Evolutionary conservation across 352 stramenopile genomes (phyloP).

Genomic region (Phytophthora pistaciae): DNA sequence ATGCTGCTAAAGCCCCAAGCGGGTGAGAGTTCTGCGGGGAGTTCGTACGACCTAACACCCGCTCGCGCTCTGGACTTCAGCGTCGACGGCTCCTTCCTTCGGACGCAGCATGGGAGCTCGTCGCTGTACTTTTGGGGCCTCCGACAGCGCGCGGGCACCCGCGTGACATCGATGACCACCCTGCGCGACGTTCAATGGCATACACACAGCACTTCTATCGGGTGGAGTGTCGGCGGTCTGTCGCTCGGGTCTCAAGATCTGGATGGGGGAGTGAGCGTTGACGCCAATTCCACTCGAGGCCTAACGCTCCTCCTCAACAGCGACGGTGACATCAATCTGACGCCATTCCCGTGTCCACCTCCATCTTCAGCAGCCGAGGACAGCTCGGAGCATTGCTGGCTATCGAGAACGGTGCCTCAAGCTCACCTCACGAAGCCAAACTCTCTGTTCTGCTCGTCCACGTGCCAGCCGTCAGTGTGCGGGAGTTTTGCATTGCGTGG

Average conservation of each 20-base stretch:
- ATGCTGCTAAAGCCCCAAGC: slow-evolving; percentile 65
- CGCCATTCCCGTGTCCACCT: slow-evolving; percentile 35
- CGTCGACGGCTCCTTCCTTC: slow-evolving; percentile 62
- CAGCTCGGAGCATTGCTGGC: slow-evolving; percentile 24
- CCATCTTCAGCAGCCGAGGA: neutral
- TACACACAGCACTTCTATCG: slow-evolving; percentile 54
- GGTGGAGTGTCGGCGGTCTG: slow-evolving; percentile 38
- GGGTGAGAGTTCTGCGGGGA: neutral
- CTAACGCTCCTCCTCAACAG: slow-evolving; percentile 25
- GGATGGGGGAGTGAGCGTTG: slow-evolving; percentile 12
- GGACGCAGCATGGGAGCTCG: slow-evolving; percentile 52
- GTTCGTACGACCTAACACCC: slow-evolving; percentile 8
- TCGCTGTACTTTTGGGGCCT: slow-evolving; percentile 74
- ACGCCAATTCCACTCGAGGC: slow-evolving; percentile 17
- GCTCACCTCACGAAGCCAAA: slow-evolving; percentile 29
- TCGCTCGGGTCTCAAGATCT: neutral
- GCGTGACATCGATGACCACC: slow-evolving; percentile 50
- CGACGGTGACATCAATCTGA: slow-evolving; percentile 28
- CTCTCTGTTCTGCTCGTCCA: slow-evolving; percentile 2
- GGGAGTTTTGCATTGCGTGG: slow-evolving; percentile 73
- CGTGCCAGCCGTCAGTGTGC: slow-evolving; percentile 7
- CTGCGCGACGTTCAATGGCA: slow-evolving; percentile 68
- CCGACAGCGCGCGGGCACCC: slow-evolving; percentile 49
- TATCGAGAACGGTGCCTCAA: slow-evolving; percentile 26
- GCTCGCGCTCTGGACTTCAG: slow-evolving; percentile 75